Conservation (phyloP, 2,329 filamentous ascomycete genomes). For the Nemania sp. region DNA sequence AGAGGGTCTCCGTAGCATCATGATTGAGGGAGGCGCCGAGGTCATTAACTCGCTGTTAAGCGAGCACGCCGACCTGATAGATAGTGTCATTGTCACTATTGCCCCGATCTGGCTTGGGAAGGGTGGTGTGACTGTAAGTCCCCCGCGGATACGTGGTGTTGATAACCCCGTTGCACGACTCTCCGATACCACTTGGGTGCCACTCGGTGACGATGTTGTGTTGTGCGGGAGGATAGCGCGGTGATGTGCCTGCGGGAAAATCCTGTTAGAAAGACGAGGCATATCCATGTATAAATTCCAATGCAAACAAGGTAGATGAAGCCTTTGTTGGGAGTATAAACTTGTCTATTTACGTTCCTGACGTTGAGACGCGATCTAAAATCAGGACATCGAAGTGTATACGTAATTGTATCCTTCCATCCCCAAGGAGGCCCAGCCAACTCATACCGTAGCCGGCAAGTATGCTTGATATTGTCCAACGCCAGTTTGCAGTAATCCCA, state of each 20-base stretch:
- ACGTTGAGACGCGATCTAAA: not conserved
- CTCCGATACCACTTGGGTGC: slow-evolving; percentile 70
- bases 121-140: slow-evolving; percentile 79
- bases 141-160: slow-evolving; percentile 57
- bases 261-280: not conserved
- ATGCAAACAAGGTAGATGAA: not conserved
- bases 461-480: slow-evolving; percentile 14
- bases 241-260: not conserved
- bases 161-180: slow-evolving; percentile 66
- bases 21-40: slow-evolving; percentile 86
- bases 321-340: not conserved
- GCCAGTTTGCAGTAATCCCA: slow-evolving; percentile 9
- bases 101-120: slow-evolving; percentile 88
- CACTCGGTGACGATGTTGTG: slow-evolving; percentile 81
- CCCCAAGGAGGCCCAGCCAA: not conserved
- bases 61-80: slow-evolving; percentile 63
- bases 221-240: slow-evolving; percentile 67
- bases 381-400: slow-evolving; percentile 1
- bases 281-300: not conserved
- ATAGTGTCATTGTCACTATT: slow-evolving; percentile 84
- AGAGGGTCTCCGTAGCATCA: slow-evolving; percentile 73
- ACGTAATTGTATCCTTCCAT: slow-evolving; percentile 1
- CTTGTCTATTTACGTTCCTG: not conserved
- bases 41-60: slow-evolving; percentile 81
- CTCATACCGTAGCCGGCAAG: slow-evolving; percentile 1